Conservation (phyloP, 2,329 filamentous ascomycete genomes). For the Leptosphaerulina australis region DNA sequence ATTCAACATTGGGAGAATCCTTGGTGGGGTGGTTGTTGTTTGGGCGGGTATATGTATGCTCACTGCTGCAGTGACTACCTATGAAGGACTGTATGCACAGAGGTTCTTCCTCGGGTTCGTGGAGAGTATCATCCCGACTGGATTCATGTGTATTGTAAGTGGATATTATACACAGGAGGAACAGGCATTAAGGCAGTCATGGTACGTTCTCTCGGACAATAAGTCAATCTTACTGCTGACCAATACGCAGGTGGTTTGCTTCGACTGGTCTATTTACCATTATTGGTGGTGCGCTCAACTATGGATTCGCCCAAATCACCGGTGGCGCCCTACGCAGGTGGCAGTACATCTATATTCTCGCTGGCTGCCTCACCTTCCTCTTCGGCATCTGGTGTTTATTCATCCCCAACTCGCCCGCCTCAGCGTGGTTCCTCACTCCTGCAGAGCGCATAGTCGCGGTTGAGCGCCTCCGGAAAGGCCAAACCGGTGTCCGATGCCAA, state of each 20-base stretch:
- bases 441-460: slow-evolving; percentile 65
- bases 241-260: slow-evolving; percentile 60
- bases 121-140: slow-evolving; percentile 62
- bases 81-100: slow-evolving; percentile 65
- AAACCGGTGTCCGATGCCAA: slow-evolving; percentile 60
- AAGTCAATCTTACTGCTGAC: not conserved
- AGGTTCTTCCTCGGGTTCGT: slow-evolving; percentile 63
- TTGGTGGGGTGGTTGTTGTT: slow-evolving; percentile 67
- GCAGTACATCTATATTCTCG: slow-evolving; percentile 73
- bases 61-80: slow-evolving; percentile 69
- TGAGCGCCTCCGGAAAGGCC: slow-evolving; percentile 54
- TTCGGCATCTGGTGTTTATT: slow-evolving; percentile 72
- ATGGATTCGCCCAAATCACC: slow-evolving; percentile 48
- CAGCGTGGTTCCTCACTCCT: slow-evolving; percentile 70
- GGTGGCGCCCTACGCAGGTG: slow-evolving; percentile 56
- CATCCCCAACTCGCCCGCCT: slow-evolving; percentile 68
- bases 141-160: slow-evolving; percentile 61
- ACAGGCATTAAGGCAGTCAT: slow-evolving; percentile 61
- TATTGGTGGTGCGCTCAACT: slow-evolving; percentile 42
- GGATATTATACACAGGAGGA: slow-evolving; percentile 51
- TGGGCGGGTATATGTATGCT: slow-evolving; percentile 72
- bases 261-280: slow-evolving; percentile 55
- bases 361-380: slow-evolving; percentile 58
- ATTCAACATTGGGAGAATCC: slow-evolving; percentile 67
- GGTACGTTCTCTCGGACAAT: slow-evolving; percentile 23